phyloP scores from a whole-genome alignment of 495 filamentous ascomycete species.

The Lasiosphaeriaceae sp. region DNA sequence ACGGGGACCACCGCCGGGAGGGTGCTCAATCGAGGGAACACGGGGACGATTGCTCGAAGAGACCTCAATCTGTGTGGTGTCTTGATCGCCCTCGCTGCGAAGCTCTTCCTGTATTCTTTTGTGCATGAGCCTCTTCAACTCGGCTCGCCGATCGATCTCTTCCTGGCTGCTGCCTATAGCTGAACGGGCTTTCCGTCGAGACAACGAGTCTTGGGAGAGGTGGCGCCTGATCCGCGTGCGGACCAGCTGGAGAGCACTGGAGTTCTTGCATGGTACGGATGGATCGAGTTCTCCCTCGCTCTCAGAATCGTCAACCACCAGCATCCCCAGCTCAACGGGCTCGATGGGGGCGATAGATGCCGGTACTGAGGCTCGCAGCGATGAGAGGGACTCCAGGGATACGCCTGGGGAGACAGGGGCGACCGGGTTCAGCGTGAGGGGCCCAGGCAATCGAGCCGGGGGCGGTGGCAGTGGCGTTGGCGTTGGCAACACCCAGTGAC shows the following conservation, averaged over 20 bases:
- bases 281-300: slow-evolving; percentile 30
- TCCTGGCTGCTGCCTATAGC: slow-evolving; percentile 44
- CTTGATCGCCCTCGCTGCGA: slow-evolving; percentile 34
- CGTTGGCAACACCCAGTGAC: slow-evolving; percentile 12
- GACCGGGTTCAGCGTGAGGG: slow-evolving; percentile 21
- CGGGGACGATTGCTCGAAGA: slow-evolving; percentile 10
- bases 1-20: slow-evolving; percentile 35
- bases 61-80: slow-evolving; percentile 7
- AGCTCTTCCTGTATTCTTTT: slow-evolving; percentile 52
- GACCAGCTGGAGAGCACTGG: slow-evolving; percentile 35
- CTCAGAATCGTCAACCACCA: slow-evolving; percentile 43
- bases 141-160: slow-evolving; percentile 46
- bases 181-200: slow-evolving; percentile 34
- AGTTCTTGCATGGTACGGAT: slow-evolving; percentile 25
- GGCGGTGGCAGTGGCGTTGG: slow-evolving; percentile 21
- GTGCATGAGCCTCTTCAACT: slow-evolving; percentile 47
- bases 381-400: slow-evolving; percentile 9
- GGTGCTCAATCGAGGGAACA: slow-evolving; percentile 14
- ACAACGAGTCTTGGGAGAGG: slow-evolving; percentile 40
- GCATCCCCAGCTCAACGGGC: slow-evolving; percentile 20
- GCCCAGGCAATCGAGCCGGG: slow-evolving; percentile 20
- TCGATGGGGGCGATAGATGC: slow-evolving; percentile 13
- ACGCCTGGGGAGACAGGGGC: slow-evolving; percentile 1
- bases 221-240: slow-evolving; percentile 42
- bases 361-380: slow-evolving; percentile 6